Evolutionary conservation across 768 basidiomycete species (phyloP), one percentile per base, ranked within the genome.

Genomic region (Rickenella mellea): DNA sequence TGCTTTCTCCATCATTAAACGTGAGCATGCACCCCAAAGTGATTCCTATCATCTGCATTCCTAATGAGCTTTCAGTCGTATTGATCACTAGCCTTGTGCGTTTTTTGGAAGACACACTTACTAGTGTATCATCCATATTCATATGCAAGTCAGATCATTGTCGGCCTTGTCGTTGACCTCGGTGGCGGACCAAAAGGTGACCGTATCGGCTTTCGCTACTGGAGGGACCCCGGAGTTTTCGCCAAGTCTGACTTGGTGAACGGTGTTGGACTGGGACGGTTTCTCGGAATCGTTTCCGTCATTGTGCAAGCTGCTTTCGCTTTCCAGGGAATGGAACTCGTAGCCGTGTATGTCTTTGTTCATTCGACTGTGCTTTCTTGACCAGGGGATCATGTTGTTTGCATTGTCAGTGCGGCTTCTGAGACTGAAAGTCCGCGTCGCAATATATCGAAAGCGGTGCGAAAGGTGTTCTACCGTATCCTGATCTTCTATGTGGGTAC

Each of bases 401-500:
- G 12, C 4, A 28, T 44, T 17, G 48, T 31, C 40, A 81, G 80
- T 42, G 75, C 82, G 21, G 84, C 83, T 14, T 83, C 80, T 0
- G 88, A 91, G 60, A 80, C 83, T 0, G 67, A 76, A 54, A 84
- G 72, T 53, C 88, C 89, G 6, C 75, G 85, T 27, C 78, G 80
- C 24, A 87, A 85, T 52, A 84, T 92, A 48, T 66, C 76, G 19
- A 84, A 78, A 54, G 85, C 86, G 19, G 77, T 87, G 39, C 68
- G 73, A 27, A 69, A 82, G 17, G 85, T 91, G 4, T 85, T 88
- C 58, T 85, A 76, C 63, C 79, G 90, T 47, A 82, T 94, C 51
- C 48, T 83, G 6, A 48, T 87, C 22, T 89, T 89, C 70, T 89
- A 88, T 51, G 74, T 77, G 46, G 46, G 73, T 52, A 11, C 19